Conservation (phyloP, 2,329 filamentous ascomycete species). For the Aspergillus sp. region DNA sequence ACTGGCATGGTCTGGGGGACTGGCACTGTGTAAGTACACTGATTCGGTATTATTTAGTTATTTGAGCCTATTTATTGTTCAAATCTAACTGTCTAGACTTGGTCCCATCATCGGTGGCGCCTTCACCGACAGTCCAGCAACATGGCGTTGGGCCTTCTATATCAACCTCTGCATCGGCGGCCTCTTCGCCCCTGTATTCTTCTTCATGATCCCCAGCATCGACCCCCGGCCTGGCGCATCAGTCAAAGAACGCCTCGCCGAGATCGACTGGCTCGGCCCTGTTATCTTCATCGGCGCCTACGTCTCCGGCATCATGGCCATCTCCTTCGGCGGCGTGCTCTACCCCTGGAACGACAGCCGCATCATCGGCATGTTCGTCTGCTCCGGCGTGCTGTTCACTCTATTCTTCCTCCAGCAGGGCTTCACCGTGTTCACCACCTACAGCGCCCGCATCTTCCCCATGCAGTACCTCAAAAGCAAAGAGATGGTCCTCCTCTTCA, state of each 20-base stretch:
- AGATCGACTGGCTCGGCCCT: slow-evolving; percentile 49
- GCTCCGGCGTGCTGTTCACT: slow-evolving; percentile 46
- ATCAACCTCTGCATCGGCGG: slow-evolving; percentile 31
- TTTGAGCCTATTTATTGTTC: too few relatives aligned
- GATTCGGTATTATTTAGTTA: too few relatives aligned
- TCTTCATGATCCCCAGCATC: slow-evolving; percentile 43
- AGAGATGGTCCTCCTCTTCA: slow-evolving; percentile 45
- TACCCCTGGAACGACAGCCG: slow-evolving; percentile 48
- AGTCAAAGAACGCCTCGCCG: slow-evolving; percentile 23
- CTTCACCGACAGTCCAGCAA: slow-evolving; percentile 4
- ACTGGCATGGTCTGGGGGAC: slow-evolving; percentile 39
- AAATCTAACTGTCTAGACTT: slow-evolving; percentile 7
- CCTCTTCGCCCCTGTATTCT: slow-evolving; percentile 41
- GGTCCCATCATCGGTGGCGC: slow-evolving; percentile 30
- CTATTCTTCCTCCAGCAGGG: slow-evolving; percentile 44
- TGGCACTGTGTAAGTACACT: slow-evolving; percentile 25
- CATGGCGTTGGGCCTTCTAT: slow-evolving; percentile 3
- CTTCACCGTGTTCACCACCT: slow-evolving; percentile 43
- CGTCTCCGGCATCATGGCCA: slow-evolving; percentile 47
- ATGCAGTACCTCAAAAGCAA: slow-evolving; percentile 42
- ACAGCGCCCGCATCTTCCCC: slow-evolving; percentile 49
- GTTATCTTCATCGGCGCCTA: slow-evolving; percentile 47
- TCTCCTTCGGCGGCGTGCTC: slow-evolving; percentile 52
- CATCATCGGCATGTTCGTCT: slow-evolving; percentile 36
- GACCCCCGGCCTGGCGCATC: slow-evolving; percentile 24